phyloP scores from a whole-genome alignment of 2,329 filamentous ascomycete species.

The Metarhizium robertsii region DNA sequence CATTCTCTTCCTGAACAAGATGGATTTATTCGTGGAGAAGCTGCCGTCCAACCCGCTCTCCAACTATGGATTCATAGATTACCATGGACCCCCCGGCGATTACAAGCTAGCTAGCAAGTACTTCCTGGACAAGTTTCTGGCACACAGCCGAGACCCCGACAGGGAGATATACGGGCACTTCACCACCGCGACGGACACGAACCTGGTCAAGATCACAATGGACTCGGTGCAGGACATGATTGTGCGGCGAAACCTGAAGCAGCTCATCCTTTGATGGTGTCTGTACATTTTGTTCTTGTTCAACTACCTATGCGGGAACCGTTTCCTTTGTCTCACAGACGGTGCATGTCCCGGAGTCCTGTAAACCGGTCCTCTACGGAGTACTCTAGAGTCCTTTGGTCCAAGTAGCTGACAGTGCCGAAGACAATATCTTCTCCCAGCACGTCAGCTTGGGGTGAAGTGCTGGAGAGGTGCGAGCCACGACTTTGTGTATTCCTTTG shows the following conservation, averaged over 20 bases:
- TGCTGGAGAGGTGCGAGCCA: too few relatives aligned
- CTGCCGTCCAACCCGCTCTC: conserved; percentile 60
- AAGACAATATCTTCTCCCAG: too few relatives aligned
- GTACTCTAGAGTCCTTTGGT: too few relatives aligned
- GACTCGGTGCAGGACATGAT: conserved; percentile 80
- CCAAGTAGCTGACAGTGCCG: too few relatives aligned
- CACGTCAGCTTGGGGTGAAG: too few relatives aligned
- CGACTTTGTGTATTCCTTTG: too few relatives aligned
- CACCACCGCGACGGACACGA: conserved; percentile 56
- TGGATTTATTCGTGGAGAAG: conserved; percentile 76
- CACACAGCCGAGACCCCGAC: conserved; percentile 60
- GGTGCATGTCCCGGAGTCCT: too few relatives aligned
- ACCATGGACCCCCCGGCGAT: conserved; percentile 60
- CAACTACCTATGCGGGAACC: background rate
- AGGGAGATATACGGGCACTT: conserved; percentile 57
- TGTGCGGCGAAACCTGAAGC: conserved; percentile 74
- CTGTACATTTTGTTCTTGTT: too few relatives aligned
- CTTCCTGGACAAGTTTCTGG: conserved; percentile 72
- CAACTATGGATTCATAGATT: conserved; percentile 69
- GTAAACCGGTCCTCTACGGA: too few relatives aligned
- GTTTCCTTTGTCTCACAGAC: background rate
- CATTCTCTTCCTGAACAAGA: conserved; percentile 82
- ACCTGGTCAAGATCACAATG: conserved; percentile 80
- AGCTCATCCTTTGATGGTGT: conserved; percentile 45
- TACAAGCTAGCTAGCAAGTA: conserved; percentile 70